Base-by-base conservation (phyloP, 2,329 filamentous ascomycete species). In the Arachnomyces sp. region DNA sequence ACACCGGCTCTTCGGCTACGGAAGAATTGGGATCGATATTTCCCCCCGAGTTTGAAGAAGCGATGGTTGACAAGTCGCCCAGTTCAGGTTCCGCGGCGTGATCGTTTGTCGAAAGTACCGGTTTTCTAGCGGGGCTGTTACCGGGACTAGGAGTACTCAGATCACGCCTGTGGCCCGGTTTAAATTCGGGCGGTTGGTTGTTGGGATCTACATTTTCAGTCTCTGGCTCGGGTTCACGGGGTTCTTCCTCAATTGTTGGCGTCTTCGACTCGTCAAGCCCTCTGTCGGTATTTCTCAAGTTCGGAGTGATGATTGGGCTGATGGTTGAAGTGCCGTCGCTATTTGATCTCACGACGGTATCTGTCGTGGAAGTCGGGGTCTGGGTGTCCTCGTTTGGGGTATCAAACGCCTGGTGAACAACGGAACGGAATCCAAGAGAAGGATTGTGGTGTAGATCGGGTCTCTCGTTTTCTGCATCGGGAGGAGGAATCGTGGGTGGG, bases 361-460 rank as follows among this genome's bases (percentile, higher is more conserved):
- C 67, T n/a, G 73, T 72, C 7, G 69, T 65, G 3, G 75, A 74
- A 31, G 70, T 63, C 4, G 67, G 66, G 29, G 76, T 74, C 45
- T 77, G 71, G 17, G 20, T 25, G 9, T 25, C 20, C 20, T 25
- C 5, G 20, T 25, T 25, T 9, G 61, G 66, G 34, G 71, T 67
- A 51, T 81, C 77, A 52, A 83, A 83, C 12, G 79, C 79, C 54
- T 80, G 74, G 49, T 81, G 68, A 3, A 83, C 79, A 11, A 76
- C 73, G 1, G 76, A 74, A 28, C 62, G 63, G 51, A 77, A 77
- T n/a, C 75, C 74, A 13, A 69, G 47, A 2, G 74, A 76, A 3
- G 70, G 65, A 45, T 74, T 69, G 46, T 73, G 72, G 5, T 71
- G 66, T n/a, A 77, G 55, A 31, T 56, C 48, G 31, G 54, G 42